Conservation (phyloP, 2,329 filamentous ascomycete genomes). For the Aspergillus neotritici region DNA sequence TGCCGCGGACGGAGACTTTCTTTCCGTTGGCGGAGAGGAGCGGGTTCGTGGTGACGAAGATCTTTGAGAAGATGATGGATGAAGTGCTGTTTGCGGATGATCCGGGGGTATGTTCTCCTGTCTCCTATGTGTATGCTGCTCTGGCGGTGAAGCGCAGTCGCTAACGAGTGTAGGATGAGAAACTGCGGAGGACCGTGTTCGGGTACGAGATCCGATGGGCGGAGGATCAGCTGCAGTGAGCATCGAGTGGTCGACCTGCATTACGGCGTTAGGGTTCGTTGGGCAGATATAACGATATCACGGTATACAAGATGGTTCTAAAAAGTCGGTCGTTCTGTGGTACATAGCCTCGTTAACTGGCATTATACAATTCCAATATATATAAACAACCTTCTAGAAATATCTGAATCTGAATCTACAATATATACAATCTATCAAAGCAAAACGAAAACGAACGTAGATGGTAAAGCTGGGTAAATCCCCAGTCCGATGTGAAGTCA, state of each 20-base stretch:
- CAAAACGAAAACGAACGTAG: slow-evolving; percentile 1
- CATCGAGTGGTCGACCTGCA: too few relatives aligned
- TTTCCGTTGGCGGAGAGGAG: slow-evolving; percentile 68
- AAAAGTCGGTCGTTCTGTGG: too few relatives aligned
- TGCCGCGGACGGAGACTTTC: slow-evolving; percentile 77
- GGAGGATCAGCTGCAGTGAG: slow-evolving; percentile 25
- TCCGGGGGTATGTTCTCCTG: slow-evolving; percentile 55
- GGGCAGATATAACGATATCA: slow-evolving; percentile 7
- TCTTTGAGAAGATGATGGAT: slow-evolving; percentile 76
- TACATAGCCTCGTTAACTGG: too few relatives aligned
- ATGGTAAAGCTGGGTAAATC: not conserved
- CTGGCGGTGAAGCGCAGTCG: not conserved
- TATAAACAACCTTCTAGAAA: too few relatives aligned
- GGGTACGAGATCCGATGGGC: slow-evolving; percentile 68
- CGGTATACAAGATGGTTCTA: not conserved
- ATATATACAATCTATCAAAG: too few relatives aligned
- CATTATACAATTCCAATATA: too few relatives aligned
- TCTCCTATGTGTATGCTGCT: not conserved
- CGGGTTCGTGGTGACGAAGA: slow-evolving; percentile 71
- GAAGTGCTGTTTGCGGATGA: slow-evolving; percentile 86
- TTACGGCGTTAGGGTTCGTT: not conserved
- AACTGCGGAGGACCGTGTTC: slow-evolving; percentile 73
- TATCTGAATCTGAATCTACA: too few relatives aligned
- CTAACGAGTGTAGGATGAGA: slow-evolving; percentile 55
- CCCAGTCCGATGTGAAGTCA: not conserved